Evolutionary conservation across 768 basidiomycete genomes (phyloP), one percentile per base, ranked within the genome.

Genomic region (Termitomyces sp.): DNA sequence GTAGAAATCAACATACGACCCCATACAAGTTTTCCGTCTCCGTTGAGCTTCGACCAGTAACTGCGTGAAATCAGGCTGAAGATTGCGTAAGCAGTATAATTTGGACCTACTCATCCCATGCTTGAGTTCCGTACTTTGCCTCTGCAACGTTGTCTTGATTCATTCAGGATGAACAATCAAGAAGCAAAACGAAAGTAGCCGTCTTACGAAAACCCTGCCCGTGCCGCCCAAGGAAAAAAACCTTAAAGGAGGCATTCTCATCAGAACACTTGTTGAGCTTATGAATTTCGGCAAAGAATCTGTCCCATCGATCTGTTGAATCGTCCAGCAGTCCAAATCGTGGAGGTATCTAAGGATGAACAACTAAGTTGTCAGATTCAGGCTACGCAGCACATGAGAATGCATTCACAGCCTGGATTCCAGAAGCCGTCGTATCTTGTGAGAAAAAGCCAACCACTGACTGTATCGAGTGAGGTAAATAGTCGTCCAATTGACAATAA

Each of bases 121-220:
- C 77, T 70, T 78, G 44, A 0, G 75, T 75, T 1, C 79, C 82
- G 64, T 91, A 88, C 65, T 83, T 79, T 3, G 72, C 71, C 61
- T 79, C 79, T 0, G 74, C 90, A 0, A 87, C 76, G 59, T 92
- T 92, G 69, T 92, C 88, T 90, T 61, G 14, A n/a, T 39, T n/a
- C 5, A 26, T 44, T 18, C 41, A 32, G 36, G 55, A 34, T 37
- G 39, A 55, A 32, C 22, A 42, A 34, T 26, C 18, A 14, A 32
- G 29, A 46, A 26, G 51, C 29, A 13, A 16, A 12, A 36, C 36
- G 46, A 46, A 43, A 22, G 12, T n/a, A 14, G 16, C 50, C 86
- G 26, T 26, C 26, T 61, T 68, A 90, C 88, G 89, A 65, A 76
- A 80, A 56, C 88, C 90, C 69, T 91, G 74, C 0, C 90, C 90